Conservation (phyloP, 495 filamentous ascomycete species). For the Penicillium robsamsonii region DNA sequence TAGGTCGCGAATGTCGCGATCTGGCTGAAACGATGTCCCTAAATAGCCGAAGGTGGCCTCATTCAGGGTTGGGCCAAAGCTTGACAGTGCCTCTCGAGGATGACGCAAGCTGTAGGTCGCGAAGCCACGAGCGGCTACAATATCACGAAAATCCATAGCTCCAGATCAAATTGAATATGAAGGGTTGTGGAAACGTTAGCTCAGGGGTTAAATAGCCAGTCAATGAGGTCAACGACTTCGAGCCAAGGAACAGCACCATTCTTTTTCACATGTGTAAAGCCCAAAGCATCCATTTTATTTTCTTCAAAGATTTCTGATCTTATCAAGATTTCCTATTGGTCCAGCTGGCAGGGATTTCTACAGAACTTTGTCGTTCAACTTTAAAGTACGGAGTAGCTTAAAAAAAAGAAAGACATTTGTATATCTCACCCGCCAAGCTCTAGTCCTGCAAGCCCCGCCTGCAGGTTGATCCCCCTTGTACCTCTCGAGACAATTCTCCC, state of each 20-base stretch:
- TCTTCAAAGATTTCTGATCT: neutral
- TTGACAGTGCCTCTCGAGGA: conserved; percentile 35
- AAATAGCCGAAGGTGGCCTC: conserved; percentile 40
- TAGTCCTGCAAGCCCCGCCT: neutral
- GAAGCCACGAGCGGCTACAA: conserved; percentile 18
- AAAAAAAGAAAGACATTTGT: neutral
- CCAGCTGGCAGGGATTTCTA: neutral
- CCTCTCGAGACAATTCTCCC: neutral
- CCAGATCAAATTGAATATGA: neutral
- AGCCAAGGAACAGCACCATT: neutral
- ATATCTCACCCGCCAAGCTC: conserved; percentile 1
- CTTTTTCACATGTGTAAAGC: neutral
- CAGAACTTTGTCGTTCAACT: neutral
- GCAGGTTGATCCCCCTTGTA: conserved; percentile 3
- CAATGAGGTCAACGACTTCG: neutral
- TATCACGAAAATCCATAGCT: conserved; percentile 24
- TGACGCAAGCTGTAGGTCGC: conserved; percentile 28
- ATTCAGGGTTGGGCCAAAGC: conserved; percentile 40
- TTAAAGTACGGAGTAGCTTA: neutral
- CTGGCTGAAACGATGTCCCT: conserved; percentile 48
- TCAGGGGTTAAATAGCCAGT: neutral
- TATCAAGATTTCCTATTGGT: neutral
- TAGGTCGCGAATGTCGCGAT: conserved; percentile 56
- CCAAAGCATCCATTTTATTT: no score
- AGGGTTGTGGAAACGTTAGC: no score